A percentile compares a stretch with the other conserved stretches of the same genome.
Conservation (phyloP, 257 asterid genomes). For the Anisodus tanguticus region DNA sequence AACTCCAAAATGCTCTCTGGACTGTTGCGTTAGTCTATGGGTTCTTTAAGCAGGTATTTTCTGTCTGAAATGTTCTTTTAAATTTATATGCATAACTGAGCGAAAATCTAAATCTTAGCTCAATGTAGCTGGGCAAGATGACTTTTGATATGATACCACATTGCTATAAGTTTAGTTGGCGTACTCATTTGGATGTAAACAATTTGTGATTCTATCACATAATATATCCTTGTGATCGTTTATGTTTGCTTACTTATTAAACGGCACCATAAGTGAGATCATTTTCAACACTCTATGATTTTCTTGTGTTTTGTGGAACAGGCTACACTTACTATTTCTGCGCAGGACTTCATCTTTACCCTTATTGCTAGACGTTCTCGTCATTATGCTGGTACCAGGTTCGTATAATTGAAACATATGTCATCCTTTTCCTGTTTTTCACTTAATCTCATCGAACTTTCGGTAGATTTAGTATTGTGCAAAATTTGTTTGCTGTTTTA, state of each 20-base stretch:
- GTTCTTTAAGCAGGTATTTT: conserved; percentile 84
- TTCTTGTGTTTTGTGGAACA: conserved; percentile 37
- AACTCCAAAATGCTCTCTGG: conserved; percentile 77
- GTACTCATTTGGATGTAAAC: background rate
- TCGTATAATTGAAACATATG: background rate
- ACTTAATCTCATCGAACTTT: background rate
- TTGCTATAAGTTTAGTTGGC: background rate
- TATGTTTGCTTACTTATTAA: conserved; percentile 19
- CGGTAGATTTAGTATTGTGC: background rate
- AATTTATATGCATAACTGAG: background rate
- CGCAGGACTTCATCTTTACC: conserved; percentile 63
- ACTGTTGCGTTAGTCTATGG: conserved; percentile 91
- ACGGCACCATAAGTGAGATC: background rate
- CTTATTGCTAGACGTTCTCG: conserved; percentile 97
- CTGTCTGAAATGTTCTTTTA: background rate
- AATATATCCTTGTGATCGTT: background rate
- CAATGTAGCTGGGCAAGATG: background rate
- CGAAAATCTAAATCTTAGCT: conserved; percentile 8
- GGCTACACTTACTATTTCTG: conserved; percentile 68
- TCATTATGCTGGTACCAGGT: conserved; percentile 99
- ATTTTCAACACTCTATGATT: background rate
- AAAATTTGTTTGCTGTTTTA: background rate
- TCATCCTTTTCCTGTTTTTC: background rate
- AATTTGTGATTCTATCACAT: background rate
- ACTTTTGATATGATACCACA: conserved; percentile 16